Conservation (phyloP, 768 basidiomycete genomes). For the Lactarius sanguifluus region DNA sequence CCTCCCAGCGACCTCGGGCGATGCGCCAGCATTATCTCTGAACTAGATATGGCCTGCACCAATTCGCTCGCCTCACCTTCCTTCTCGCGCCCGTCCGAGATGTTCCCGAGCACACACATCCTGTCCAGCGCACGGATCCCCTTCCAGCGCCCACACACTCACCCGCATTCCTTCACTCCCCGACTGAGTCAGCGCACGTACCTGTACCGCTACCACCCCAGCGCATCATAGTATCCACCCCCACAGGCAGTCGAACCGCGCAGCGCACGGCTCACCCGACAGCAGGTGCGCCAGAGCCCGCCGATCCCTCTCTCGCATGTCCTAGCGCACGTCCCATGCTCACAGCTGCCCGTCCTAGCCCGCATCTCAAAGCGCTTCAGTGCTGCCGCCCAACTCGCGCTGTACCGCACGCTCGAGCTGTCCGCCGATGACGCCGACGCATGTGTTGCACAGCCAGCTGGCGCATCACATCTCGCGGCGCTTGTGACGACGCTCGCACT, state of each 20-base stretch:
- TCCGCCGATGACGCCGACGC: slow-evolving; percentile 17
- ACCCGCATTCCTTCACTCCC: slow-evolving; percentile 12
- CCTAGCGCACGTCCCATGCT: slow-evolving; percentile 28
- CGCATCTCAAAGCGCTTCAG: slow-evolving; percentile 33
- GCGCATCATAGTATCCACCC: not conserved
- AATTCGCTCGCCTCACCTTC: too few species aligned
- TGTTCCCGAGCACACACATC: not conserved
- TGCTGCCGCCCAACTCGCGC: slow-evolving; percentile 28
- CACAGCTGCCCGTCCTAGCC: slow-evolving; percentile 30
- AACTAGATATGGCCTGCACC: too few species aligned
- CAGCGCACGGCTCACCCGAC: slow-evolving; percentile 5
- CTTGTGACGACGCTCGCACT: slow-evolving; percentile 33
- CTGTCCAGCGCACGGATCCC: not conserved
- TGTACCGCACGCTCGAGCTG: slow-evolving; percentile 34
- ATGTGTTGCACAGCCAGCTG: slow-evolving; percentile 34
- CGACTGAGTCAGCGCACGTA: too few species aligned
- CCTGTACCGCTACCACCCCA: not conserved
- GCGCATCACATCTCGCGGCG: slow-evolving; percentile 32
- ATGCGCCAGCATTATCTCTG: too few species aligned
- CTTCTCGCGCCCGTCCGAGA: not conserved
- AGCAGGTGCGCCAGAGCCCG: slow-evolving; percentile 14
- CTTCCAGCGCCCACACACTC: slow-evolving; percentile 7
- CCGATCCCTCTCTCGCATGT: slow-evolving; percentile 24
- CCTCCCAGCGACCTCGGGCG: too few species aligned
- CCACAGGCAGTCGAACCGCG: not conserved